Conservation (phyloP, 441 rosid species). For the Mallotus repandus region DNA sequence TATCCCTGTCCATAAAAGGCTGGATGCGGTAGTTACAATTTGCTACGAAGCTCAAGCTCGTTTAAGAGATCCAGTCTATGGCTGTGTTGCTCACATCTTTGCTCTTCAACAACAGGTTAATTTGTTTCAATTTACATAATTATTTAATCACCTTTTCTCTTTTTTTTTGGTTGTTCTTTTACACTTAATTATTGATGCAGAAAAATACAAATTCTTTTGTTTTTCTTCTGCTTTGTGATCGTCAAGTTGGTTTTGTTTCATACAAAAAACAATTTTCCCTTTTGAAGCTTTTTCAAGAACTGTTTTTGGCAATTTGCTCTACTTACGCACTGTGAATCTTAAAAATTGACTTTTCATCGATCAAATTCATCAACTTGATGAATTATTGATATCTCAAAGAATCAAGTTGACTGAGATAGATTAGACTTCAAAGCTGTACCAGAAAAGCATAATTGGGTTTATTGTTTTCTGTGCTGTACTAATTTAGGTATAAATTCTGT, state of each 20-base stretch:
- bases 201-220: background rate
- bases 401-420: background rate
- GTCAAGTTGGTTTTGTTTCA: too few relatives aligned
- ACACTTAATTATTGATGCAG: background rate
- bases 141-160: background rate
- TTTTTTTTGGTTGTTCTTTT: background rate
- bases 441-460: background rate
- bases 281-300: background rate
- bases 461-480: slow-evolving; percentile 8
- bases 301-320: background rate
- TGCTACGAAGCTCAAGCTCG: slow-evolving; percentile 94
- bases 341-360: slow-evolving; percentile 1
- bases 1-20: slow-evolving; percentile 69
- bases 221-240: background rate
- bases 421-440: background rate
- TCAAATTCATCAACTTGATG: background rate
- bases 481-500: slow-evolving; percentile 14
- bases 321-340: background rate
- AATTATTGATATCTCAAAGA: background rate
- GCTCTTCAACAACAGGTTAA: slow-evolving; percentile 94
- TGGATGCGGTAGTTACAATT: slow-evolving; percentile 83
- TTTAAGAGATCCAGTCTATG: slow-evolving; percentile 89
- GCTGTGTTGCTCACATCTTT: slow-evolving; percentile 91
- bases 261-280: background rate
- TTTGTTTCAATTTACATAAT: background rate